Base-by-base conservation (phyloP, 306 rosid species). In the Hylodesmum podocarpum region DNA sequence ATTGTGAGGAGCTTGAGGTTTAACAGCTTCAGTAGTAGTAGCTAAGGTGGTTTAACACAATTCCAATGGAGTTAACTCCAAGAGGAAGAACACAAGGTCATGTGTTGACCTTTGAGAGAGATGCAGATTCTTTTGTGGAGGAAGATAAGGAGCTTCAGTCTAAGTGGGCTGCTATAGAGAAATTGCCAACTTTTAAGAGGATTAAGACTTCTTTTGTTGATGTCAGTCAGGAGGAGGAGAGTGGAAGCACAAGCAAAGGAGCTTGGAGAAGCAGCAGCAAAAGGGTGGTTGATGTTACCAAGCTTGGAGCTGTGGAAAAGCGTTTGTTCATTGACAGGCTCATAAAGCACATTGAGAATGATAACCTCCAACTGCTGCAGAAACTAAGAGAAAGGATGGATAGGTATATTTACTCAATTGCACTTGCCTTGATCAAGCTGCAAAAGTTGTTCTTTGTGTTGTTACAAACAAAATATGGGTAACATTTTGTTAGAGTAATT, bases 291-390 rank as follows among this genome's bases (percentile, higher is more conserved):
- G 88, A 87, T 84, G 90, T 87, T 66, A 79, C 90, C 70, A 87
- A 87, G 69, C 88, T 87, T 81, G 88, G 85, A 72, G 86, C 88
- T n/a, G 77, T 81, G 21, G 88, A 87, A 15, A 87, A 84, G 66
- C 88, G 87, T 27, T 22, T 87, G 33, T 82, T 87, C 49, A 87
- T 87, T 25, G 86, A 87, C 39, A 87, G 58, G 75, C 90, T 87
- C 77, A 81, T 87, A 0, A 79, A 76, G 79, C 90, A 84, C 81
- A 87, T 87, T 81, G 90, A 87, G 86, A 81, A 84, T 81, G 90
- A 87, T 73, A 87, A 87, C 40, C 86, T 78, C 15, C 87, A 80
- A 27, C 22, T 87, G 18, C 83, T 87, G 50, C 83, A 72, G 86
- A 81, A 76, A 67, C 79, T 84, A 0, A 79, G 86, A 70, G 81